A percentile compares a stretch with the other conserved stretches of the same genome.
phyloP scores from a whole-genome alignment of 371 early-diverging fungal genomes.

The Dichotomocladium elegans region DNA sequence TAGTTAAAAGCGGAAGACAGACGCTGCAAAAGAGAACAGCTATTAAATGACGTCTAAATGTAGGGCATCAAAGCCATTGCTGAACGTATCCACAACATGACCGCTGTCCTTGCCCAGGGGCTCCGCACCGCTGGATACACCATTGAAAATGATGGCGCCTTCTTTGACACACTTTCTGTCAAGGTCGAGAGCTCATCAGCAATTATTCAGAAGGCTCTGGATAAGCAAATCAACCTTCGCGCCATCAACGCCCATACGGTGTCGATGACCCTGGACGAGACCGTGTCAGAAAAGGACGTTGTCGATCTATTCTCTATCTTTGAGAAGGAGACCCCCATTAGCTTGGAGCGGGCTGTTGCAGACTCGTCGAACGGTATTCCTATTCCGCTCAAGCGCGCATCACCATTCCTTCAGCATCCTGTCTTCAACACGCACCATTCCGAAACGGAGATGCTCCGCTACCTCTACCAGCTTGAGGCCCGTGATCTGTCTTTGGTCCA shows the following conservation, averaged over 20 bases:
- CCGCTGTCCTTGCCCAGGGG: conserved; percentile 76
- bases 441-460: conserved; percentile 98
- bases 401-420: conserved; percentile 77
- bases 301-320: conserved; percentile 72
- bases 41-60: not conserved
- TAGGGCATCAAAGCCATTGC: conserved; percentile 87
- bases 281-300: conserved; percentile 78
- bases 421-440: conserved; percentile 94
- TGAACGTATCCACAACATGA: conserved; percentile 85
- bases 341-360: conserved; percentile 39
- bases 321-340: conserved; percentile 47
- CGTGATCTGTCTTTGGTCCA: conserved; percentile 95
- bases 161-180: conserved; percentile 92
- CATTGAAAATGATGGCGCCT: conserved; percentile 72
- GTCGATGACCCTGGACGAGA: conserved; percentile 90
- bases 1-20: not conserved
- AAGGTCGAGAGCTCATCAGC: conserved; percentile 62
- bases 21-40: not conserved
- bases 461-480: conserved; percentile 88
- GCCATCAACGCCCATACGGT: conserved; percentile 71
- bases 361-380: conserved; percentile 54
- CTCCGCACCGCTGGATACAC: conserved; percentile 63
- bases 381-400: conserved; percentile 64
- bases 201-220: conserved; percentile 68
- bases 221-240: conserved; percentile 84